phyloP scores from a whole-genome alignment of 352 stramenopile species.

The Pseudoperonospora humuli region DNA sequence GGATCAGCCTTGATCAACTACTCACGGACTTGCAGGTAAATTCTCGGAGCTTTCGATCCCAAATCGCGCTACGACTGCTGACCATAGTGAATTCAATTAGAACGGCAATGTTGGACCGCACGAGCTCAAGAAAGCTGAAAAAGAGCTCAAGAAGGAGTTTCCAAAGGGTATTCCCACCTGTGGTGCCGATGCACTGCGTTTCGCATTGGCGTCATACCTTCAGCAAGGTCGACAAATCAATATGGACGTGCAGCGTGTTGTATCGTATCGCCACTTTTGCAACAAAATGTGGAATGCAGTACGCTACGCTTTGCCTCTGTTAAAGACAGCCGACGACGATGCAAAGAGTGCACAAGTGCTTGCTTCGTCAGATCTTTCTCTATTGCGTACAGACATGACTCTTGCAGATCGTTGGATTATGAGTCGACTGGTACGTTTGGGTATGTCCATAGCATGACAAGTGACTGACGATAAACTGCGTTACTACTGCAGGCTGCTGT shows the following conservation, averaged over 20 bases:
- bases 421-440: conserved; percentile 54
- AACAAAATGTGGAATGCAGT: conserved; percentile 88
- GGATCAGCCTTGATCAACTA: conserved; percentile 91
- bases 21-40: conserved; percentile 86
- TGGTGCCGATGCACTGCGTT: conserved; percentile 96
- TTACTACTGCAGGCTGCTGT: conserved; percentile 31
- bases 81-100: conserved; percentile 19
- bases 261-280: conserved; percentile 83
- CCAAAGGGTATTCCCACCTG: conserved; percentile 97
- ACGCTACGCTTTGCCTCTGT: conserved; percentile 60
- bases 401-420: conserved; percentile 80
- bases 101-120: conserved; percentile 64
- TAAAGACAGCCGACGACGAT: conserved; percentile 21
- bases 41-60: neutral
- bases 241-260: conserved; percentile 79
- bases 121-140: conserved; percentile 94
- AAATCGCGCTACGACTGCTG: neutral
- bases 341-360: neutral
- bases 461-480: conserved; percentile 1
- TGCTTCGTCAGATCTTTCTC: conserved; percentile 16
- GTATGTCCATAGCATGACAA: neutral
- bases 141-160: conserved; percentile 95
- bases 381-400: conserved; percentile 36
- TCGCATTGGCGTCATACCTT: conserved; percentile 94
- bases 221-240: conserved; percentile 86